phyloP scores from a whole-genome alignment of 1,284 basidiomycete species.

The Malassezia vespertilionis region DNA sequence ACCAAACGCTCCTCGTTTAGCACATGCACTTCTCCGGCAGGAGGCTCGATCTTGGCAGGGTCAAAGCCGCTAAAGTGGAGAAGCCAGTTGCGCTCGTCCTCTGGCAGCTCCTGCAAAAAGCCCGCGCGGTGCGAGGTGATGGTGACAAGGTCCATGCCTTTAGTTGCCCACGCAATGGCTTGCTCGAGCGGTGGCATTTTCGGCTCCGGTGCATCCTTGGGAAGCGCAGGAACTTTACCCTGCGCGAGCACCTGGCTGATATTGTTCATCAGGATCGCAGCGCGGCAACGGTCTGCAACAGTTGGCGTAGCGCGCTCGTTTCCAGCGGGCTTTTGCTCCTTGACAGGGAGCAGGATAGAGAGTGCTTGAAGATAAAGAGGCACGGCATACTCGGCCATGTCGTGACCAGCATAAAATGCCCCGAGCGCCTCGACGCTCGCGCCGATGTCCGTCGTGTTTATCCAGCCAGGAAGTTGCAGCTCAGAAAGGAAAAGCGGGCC shows the following conservation, averaged over 20 bases:
- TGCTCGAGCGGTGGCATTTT: conserved; percentile 19
- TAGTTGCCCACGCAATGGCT: conserved; percentile 38
- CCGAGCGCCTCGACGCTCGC: conserved; percentile 45
- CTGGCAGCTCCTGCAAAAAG: conserved; percentile 18
- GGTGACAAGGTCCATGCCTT: conserved; percentile 38
- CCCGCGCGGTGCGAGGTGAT: conserved; percentile 29
- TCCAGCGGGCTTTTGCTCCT: background rate
- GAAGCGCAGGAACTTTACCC: conserved; percentile 3
- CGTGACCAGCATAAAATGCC: conserved; percentile 39
- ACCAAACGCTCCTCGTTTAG: conserved; percentile 20
- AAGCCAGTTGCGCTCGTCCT: conserved; percentile 14
- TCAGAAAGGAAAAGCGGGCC: conserved; percentile 33
- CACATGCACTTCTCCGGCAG: conserved; percentile 5
- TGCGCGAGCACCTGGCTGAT: conserved; percentile 36
- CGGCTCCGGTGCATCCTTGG: background rate
- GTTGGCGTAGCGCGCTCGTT: conserved; percentile 19
- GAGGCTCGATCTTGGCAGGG: conserved; percentile 6
- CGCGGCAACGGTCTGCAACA: conserved; percentile 39
- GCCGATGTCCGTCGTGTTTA: conserved; percentile 37
- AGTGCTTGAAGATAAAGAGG: conserved; percentile 47
- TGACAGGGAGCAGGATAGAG: conserved; percentile 33
- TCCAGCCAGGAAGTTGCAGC: conserved; percentile 45
- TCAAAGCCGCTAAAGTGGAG: conserved; percentile 10
- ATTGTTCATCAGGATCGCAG: conserved; percentile 45
- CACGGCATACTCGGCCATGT: conserved; percentile 42